phyloP scores from a whole-genome alignment of 805 yeast genomes.

The Starmerella asiatica region DNA sequence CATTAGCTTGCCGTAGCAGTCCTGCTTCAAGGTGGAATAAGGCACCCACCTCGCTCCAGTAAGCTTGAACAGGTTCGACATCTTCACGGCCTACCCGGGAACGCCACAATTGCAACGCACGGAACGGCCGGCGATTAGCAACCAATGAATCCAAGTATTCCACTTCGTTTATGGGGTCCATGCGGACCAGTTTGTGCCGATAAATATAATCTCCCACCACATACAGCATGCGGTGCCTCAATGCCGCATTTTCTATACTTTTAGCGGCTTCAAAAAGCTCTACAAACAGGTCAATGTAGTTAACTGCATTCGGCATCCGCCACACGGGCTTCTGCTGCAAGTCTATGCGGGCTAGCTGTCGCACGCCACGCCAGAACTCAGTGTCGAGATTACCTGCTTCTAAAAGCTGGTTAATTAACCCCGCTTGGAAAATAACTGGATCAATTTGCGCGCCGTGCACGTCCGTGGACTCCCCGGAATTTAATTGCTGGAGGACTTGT shows the following conservation, averaged over 20 bases:
- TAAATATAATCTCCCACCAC: slow-evolving; percentile 16
- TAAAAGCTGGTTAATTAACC: slow-evolving; percentile 4
- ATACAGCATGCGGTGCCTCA: slow-evolving; percentile 7
- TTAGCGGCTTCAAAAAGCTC: slow-evolving; percentile 20
- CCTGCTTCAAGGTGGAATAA: slow-evolving; percentile 20
- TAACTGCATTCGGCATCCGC: not conserved
- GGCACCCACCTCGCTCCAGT: slow-evolving; percentile 21
- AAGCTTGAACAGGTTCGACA: slow-evolving; percentile 7
- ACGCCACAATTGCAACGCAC: slow-evolving; percentile 18
- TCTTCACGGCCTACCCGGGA: slow-evolving; percentile 14
- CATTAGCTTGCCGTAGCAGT: slow-evolving; percentile 10
- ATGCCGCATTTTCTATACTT: slow-evolving; percentile 1
- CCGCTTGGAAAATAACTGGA: slow-evolving; percentile 3
- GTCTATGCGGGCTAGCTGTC: slow-evolving; percentile 4
- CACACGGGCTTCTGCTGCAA: not conserved
- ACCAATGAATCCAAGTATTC: slow-evolving; percentile 21
- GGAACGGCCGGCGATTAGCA: slow-evolving; percentile 9
- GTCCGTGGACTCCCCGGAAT: not conserved
- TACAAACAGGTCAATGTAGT: slow-evolving; percentile 12
- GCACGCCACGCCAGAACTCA: slow-evolving; percentile 15
- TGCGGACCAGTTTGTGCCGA: slow-evolving; percentile 16
- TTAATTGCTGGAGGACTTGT: slow-evolving; percentile 8
- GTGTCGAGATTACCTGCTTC: slow-evolving; percentile 11
- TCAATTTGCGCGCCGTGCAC: not conserved
- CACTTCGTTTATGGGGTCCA: slow-evolving; percentile 23